Evolutionary conservation across 2,329 filamentous ascomycete genomes (phyloP), one percentile per base, ranked within the genome.

Genomic region (Xenosphaeropsis pyriputrescens): DNA sequence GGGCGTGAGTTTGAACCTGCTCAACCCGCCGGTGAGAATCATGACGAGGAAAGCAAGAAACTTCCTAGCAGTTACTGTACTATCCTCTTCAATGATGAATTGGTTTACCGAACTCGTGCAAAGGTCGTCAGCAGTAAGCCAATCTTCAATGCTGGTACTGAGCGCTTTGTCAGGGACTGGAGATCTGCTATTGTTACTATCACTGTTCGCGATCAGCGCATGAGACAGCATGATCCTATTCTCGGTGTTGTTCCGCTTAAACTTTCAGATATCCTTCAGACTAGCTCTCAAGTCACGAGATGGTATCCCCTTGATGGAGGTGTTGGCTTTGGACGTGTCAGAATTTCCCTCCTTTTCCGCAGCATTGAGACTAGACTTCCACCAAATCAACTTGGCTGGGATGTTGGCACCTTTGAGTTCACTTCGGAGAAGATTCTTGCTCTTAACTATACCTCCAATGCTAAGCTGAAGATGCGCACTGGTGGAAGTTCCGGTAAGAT

Each of bases 221-320:
- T 95, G 57, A 72, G 89, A 38, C 79, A 98, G 59, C 89, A 96
- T 49, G 91, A 96, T 47, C 89, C 91, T 0, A 85, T 98, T 42
- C 74, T 96, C 22, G 91, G 91, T 31, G 82, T 96, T 4, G 82
- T 96, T 2, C 85, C 88, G 1, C 63, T 98, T 41, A 91, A 86
- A 55, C 59, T 96, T 0, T 83, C 84, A 0, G 85, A 95, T 36
- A 70, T 95, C n/a, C 65, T 98, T 16, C 77, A 89, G 49, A 93
- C 80, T 0, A 81, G 77, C 46, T 93, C 85, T 33, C 85, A 96
- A 56, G 45, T 47, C 12, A 71, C 79, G 39, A 93, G 86, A 42
- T 95, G 88, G 86, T 96, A 95, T 55, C 89, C 91, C n/a, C 70
- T 98, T 0, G 88, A 94, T 52, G 91, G 89, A 16, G 91, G 91